A percentile compares a stretch with the other conserved stretches of the same genome.
Evolutionary conservation across 2,329 filamentous ascomycete species (phyloP).

Genomic region (Metarhizium humberi): DNA sequence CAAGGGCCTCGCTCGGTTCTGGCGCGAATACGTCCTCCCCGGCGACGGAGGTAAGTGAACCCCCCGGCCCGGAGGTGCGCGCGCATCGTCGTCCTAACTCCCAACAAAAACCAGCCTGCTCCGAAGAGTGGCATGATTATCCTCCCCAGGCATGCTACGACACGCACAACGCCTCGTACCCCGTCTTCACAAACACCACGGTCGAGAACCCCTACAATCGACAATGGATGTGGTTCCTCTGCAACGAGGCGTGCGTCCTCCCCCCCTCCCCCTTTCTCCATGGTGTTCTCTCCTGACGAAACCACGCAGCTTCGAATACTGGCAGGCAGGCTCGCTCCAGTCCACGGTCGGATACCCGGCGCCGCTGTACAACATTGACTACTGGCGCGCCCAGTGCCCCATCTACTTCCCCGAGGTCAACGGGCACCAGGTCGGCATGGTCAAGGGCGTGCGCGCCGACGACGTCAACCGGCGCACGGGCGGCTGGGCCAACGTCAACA

Average conservation of each 20-base stretch:
- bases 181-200: slow-evolving; percentile 39
- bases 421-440: slow-evolving; percentile 23
- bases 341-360: slow-evolving; percentile 39
- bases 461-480: slow-evolving; percentile 43
- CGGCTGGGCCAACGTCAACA: slow-evolving; percentile 44
- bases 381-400: slow-evolving; percentile 46
- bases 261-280: slow-evolving; percentile 16
- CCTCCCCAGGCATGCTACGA: slow-evolving; percentile 14
- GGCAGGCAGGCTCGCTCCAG: slow-evolving; percentile 6
- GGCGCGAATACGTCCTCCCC: slow-evolving; percentile 34
- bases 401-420: slow-evolving; percentile 44
- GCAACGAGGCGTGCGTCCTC: slow-evolving; percentile 48
- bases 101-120: slow-evolving; percentile 28
- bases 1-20: slow-evolving; percentile 45
- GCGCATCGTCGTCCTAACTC: too few species aligned
- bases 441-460: slow-evolving; percentile 8
- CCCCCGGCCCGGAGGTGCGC: background rate
- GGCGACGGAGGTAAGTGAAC: slow-evolving; percentile 28
- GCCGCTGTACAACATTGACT: slow-evolving; percentile 36
- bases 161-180: slow-evolving; percentile 19
- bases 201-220: slow-evolving; percentile 32
- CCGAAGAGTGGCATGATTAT: slow-evolving; percentile 33
- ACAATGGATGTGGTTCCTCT: slow-evolving; percentile 54
- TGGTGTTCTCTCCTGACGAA: too few species aligned
- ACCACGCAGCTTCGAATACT: slow-evolving; percentile 14